A percentile compares a stretch with the other conserved stretches of the same genome.
Evolutionary conservation across 805 yeast species (phyloP).

Genomic region (Metschnikowia cubensis): DNA sequence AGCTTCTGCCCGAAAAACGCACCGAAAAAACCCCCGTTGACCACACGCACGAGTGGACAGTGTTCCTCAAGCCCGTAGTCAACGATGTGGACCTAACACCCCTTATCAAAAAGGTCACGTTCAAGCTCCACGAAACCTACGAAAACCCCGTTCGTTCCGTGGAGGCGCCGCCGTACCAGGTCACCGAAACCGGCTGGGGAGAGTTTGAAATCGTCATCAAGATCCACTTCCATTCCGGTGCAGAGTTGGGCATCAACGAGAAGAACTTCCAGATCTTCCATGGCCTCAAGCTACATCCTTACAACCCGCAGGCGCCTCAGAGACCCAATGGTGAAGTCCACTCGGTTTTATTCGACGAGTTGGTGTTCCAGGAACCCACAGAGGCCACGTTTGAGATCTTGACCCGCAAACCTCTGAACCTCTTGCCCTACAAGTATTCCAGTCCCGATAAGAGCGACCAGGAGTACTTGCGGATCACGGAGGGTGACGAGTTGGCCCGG

Average conservation of each 20-base stretch:
- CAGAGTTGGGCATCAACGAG: conserved; percentile 60
- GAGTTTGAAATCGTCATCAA: conserved; percentile 92
- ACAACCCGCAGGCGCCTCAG: conserved; percentile 42
- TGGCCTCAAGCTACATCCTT: conserved; percentile 89
- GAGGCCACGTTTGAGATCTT: conserved; percentile 78
- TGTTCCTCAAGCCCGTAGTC: conserved; percentile 73
- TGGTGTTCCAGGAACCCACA: conserved; percentile 94
- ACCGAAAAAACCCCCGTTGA: conserved; percentile 68
- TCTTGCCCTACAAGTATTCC: conserved; percentile 37
- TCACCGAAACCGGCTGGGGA: conserved; percentile 99
- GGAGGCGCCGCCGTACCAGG: conserved; percentile 89
- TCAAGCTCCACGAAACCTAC: conserved; percentile 93
- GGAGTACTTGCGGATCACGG: conserved; percentile 39
- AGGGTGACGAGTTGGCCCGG: conserved; percentile 38
- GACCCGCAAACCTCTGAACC: conserved; percentile 63
- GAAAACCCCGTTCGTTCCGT: conserved; percentile 80
- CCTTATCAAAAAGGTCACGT: conserved; percentile 83
- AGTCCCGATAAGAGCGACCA: conserved; percentile 37
- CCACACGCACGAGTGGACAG: conserved; percentile 95
- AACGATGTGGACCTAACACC: conserved; percentile 73
- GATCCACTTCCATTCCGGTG: conserved; percentile 79
- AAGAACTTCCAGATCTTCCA: conserved; percentile 84
- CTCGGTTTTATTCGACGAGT: conserved; percentile 70
- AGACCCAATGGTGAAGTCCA: conserved; percentile 42
- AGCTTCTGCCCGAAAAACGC: conserved; percentile 46